Evolutionary conservation across 139 green algal genomes (phyloP), one percentile per base, ranked within the genome.

Genomic region (Pedinophyceae sp.): DNA sequence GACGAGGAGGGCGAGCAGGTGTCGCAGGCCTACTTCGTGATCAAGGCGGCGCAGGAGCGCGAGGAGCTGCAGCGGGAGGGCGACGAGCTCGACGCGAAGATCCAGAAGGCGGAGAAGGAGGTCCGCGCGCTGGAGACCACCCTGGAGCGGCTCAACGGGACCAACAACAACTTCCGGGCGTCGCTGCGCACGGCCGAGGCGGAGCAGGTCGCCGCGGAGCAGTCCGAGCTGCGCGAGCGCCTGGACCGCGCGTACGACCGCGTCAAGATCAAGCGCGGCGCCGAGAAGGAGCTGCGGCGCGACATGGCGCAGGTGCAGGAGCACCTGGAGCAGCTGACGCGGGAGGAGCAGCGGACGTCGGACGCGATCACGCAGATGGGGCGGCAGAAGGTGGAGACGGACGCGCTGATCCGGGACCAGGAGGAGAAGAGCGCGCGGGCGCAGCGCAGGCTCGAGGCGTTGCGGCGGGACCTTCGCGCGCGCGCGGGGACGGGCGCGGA

Each of bases 21-120:
- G 46, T 48, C 52, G 27, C 82, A 92, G 66, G 84, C 82, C 0
- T 94, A 94, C 66, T 89, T 85, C 54, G 71, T 94, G n/a, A 89
- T 94, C 68, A 87, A 88, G 73, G 83, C 80, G 20, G 70, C 71
- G 2, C 72, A 81, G 65, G 80, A 94, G 68, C 62, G 77, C 1
- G 77, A 94, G 71, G 77, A 83, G 74, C 74, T 92, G 60, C 73
- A 80, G 65, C 59, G 65, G 2, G 50, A 79, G 41, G 58, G 60
- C 30, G 77, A 85, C 46, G 49, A 62, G 26, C 56, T 88, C 41
- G 76, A 88, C 54, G 52, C 59, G 25, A 51, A 72, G 34, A 52
- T 60, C 47, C 40, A 59, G 40, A 5, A 43, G 52, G 47, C 39
- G 15, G 61, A 72, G 51, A 70, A 84, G 73, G 76, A 84, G 52